A percentile compares a stretch with the other conserved stretches of the same genome.
phyloP scores from a whole-genome alignment of 192 early-diverging fungal species.

The Backusella tarrabulga region DNA sequence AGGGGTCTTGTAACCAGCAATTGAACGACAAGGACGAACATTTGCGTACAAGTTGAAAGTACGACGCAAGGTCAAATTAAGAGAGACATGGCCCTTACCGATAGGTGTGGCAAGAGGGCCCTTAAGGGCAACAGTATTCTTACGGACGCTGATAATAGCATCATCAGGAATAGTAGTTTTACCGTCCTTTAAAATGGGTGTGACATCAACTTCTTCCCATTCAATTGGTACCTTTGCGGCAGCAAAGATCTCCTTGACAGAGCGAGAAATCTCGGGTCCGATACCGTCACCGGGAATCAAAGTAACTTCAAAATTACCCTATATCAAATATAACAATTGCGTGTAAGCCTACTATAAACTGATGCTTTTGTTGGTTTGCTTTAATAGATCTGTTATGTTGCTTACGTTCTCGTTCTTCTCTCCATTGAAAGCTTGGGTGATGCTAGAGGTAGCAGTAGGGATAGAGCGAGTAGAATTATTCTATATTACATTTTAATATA shows the following conservation, averaged over 20 bases:
- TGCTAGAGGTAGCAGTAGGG: slow-evolving; percentile 40
- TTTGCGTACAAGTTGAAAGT: slow-evolving; percentile 98
- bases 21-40: slow-evolving; percentile 94
- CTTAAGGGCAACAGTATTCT: slow-evolving; percentile 96
- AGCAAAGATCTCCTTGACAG: slow-evolving; percentile 87
- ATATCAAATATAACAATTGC: background rate
- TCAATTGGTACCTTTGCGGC: slow-evolving; percentile 91
- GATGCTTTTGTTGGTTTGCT: background rate
- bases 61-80: slow-evolving; percentile 82
- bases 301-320: slow-evolving; percentile 84
- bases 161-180: slow-evolving; percentile 92
- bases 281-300: slow-evolving; percentile 98
- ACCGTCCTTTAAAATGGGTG: slow-evolving; percentile 87
- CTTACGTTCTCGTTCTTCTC: slow-evolving; percentile 54
- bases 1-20: slow-evolving; percentile 92
- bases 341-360: background rate
- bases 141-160: slow-evolving; percentile 84
- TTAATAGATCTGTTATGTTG: background rate
- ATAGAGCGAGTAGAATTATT: slow-evolving; percentile 24
- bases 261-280: slow-evolving; percentile 94
- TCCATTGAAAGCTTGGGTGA: slow-evolving; percentile 50
- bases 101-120: slow-evolving; percentile 95
- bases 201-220: slow-evolving; percentile 95
- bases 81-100: slow-evolving; percentile 97
- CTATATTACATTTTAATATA: slow-evolving; percentile 1